Percentiles rank a stretch among this genome's conserved stretches.
Evolutionary conservation across 257 asterid species (phyloP).

Genomic region (Solanum chilense): DNA sequence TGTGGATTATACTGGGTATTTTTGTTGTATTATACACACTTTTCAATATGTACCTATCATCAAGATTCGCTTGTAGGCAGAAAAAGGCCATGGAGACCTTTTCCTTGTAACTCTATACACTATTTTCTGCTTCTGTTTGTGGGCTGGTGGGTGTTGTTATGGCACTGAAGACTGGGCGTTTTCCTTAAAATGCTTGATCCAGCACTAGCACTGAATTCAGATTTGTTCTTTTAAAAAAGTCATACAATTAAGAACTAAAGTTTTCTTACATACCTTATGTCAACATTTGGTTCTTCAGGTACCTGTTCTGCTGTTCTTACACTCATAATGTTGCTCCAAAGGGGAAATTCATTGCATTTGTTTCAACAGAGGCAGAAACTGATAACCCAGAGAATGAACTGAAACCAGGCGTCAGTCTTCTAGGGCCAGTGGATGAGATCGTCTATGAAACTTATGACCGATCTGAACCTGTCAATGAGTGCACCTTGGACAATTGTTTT

Average conservation of each 20-base stretch:
- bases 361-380: conserved; percentile 91
- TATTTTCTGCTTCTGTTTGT: not conserved
- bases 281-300: conserved; percentile 39
- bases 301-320: conserved; percentile 88
- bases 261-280: not conserved
- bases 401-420: conserved; percentile 85
- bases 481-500: conserved; percentile 81
- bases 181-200: not conserved
- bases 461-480: conserved; percentile 82
- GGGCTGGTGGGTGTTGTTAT: not conserved
- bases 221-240: not conserved
- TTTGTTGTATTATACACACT: not conserved
- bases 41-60: not conserved
- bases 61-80: not conserved
- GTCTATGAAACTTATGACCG: conserved; percentile 82
- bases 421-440: conserved; percentile 94
- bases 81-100: not conserved
- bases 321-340: conserved; percentile 98
- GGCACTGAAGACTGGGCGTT: not conserved
- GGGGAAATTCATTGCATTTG: conserved; percentile 91
- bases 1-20: not conserved
- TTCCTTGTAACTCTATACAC: not conserved
- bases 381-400: conserved; percentile 83
- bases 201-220: not conserved
- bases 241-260: not conserved